Percentiles rank a stretch among this genome's conserved stretches.
Conservation (phyloP, 1,139 yeast species). For the Schizosaccharomyces versatilis region DNA sequence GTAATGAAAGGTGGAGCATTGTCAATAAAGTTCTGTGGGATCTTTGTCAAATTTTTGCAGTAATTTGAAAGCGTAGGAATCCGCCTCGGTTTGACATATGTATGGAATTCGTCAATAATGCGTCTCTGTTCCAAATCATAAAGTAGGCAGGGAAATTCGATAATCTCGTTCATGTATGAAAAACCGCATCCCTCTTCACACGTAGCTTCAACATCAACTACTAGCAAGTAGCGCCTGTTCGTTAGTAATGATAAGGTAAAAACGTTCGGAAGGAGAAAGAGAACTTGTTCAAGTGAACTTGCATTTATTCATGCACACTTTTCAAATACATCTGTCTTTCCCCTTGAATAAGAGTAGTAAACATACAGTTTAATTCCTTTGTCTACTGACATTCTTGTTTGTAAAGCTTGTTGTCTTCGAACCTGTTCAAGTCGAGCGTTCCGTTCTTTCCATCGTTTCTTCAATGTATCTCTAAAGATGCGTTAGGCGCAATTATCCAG, state of each 20-base stretch:
- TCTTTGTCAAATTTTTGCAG: conserved; percentile 13
- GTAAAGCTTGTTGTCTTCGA: neutral
- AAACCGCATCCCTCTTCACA: conserved; percentile 11
- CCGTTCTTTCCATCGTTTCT: neutral
- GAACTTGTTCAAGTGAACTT: neutral
- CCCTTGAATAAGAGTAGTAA: no score
- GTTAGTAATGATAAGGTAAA: neutral
- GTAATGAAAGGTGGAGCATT: conserved; percentile 13
- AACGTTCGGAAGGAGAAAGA: neutral
- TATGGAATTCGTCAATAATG: conserved; percentile 11
- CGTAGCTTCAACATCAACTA: conserved; percentile 16
- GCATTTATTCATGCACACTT: neutral
- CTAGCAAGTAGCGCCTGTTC: conserved; percentile 13
- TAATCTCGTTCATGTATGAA: conserved; percentile 13
- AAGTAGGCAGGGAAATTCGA: conserved; percentile 14
- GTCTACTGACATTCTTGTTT: neutral
- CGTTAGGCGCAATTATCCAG: neutral
- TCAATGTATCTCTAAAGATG: neutral
- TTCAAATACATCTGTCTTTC: no score
- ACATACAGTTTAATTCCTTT: no score
- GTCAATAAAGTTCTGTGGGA: conserved; percentile 11
- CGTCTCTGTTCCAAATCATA: conserved; percentile 11
- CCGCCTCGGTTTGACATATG: conserved; percentile 11
- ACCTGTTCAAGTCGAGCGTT: neutral
- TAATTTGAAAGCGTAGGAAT: conserved; percentile 7